These are phyloP conservation scores for Ophiostoma ips DNA, from an alignment of 2,329 filamentous ascomycete species.

Conservation along the genomic window DNA sequence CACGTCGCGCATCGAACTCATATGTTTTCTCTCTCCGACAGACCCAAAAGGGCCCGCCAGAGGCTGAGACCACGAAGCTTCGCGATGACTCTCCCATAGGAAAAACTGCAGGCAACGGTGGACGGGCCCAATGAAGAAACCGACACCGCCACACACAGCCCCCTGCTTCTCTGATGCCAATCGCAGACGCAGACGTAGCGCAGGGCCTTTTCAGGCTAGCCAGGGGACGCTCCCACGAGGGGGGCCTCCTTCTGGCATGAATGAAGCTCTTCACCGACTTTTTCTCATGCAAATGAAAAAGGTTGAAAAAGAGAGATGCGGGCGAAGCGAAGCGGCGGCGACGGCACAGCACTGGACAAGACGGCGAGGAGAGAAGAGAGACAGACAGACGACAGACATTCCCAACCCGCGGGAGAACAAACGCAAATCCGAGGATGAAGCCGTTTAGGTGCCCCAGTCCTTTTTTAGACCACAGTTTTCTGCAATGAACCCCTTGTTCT, in stretches of 20 bases:
- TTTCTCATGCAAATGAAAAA: conserved; percentile 14
- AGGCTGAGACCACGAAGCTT: conserved; percentile 15
- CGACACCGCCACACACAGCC: background rate
- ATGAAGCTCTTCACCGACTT: conserved; percentile 17
- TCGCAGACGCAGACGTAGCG: conserved; percentile 14
- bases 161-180: conserved; percentile 17
- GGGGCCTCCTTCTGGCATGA: too few relatives aligned
- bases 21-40: conserved; percentile 10
- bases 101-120: background rate
- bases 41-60: background rate
- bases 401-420: background rate
- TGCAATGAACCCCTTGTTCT: background rate
- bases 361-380: background rate
- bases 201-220: conserved; percentile 15
- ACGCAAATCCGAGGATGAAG: conserved; percentile 2
- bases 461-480: conserved; percentile 6
- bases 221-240: too few relatives aligned
- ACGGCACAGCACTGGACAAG: background rate
- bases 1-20: conserved; percentile 17
- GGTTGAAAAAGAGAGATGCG: background rate
- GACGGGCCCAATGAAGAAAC: background rate
- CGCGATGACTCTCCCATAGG: conserved; percentile 16
- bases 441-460: conserved; percentile 7
- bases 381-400: background rate
- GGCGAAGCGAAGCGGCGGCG: background rate